These are phyloP conservation scores for Piper betle DNA, from an alignment of 164 flowering plant genomes.

Conservation along the genomic window DNA sequence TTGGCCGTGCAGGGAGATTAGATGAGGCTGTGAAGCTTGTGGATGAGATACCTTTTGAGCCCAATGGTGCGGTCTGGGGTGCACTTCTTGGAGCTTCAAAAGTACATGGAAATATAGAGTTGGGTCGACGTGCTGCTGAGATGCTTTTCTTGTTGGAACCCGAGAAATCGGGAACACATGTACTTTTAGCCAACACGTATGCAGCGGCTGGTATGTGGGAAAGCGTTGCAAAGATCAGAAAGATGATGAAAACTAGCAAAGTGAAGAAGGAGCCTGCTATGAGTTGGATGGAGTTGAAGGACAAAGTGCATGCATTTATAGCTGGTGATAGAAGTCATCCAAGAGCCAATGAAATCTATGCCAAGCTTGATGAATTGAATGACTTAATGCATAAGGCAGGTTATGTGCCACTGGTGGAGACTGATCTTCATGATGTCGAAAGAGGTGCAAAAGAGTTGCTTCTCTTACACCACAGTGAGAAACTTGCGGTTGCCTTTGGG, in stretches of 20 bases:
- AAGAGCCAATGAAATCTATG: constrained; percentile 10
- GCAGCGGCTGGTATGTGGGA: constrained; percentile 15
- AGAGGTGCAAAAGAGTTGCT: constrained; percentile 11
- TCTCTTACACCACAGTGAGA: constrained; percentile 15
- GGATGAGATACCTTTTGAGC: constrained; percentile 9
- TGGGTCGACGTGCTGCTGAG: constrained; percentile 13
- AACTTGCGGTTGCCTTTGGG: constrained; percentile 13
- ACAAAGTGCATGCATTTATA: constrained; percentile 15
- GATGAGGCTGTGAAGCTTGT: constrained; percentile 10
- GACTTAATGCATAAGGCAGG: constrained; percentile 9
- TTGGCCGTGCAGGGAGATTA: constrained; percentile 12
- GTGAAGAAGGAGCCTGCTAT: constrained; percentile 15
- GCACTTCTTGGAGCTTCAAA: constrained; percentile 16
- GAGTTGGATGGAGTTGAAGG: constrained; percentile 15
- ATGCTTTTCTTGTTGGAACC: constrained; percentile 14
- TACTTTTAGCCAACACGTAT: constrained; percentile 13
- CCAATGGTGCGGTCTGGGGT: constrained; percentile 13
- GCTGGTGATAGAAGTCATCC: constrained; percentile 17
- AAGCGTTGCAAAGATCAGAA: constrained; percentile 9
- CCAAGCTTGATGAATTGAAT: constrained; percentile 12
- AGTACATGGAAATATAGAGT: constrained; percentile 10
- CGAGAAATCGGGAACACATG: constrained; percentile 14
- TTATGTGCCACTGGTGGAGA: constrained; percentile 11
- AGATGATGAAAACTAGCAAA: constrained; percentile 10
- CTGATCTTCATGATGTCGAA: constrained; percentile 16